Percentiles rank a stretch among this genome's conserved stretches.
These are phyloP conservation scores for Diplodia sapinea DNA, from an alignment of 2,329 filamentous ascomycete species.

Conservation along the genomic window DNA sequence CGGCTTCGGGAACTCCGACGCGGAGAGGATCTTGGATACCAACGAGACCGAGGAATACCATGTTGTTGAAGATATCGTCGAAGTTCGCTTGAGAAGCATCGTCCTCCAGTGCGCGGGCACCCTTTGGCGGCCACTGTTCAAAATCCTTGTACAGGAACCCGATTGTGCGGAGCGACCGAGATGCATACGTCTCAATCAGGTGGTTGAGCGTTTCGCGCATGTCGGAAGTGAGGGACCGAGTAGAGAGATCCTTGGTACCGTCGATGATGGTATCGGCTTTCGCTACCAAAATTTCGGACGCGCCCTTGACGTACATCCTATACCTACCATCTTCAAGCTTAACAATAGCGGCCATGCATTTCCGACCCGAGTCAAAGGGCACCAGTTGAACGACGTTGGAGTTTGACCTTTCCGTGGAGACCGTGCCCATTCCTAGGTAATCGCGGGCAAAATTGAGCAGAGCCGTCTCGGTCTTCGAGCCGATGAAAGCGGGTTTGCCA, in stretches of 20 bases:
- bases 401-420: conserved; percentile 67
- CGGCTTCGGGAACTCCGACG: conserved; percentile 70
- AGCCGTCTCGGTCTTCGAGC: conserved; percentile 79
- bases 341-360: conserved; percentile 72
- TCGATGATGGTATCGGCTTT: conserved; percentile 63
- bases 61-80: conserved; percentile 69
- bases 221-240: conserved; percentile 60
- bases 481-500: conserved; percentile 66
- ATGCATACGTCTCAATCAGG: conserved; percentile 79
- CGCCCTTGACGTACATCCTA: conserved; percentile 61
- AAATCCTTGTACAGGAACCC: conserved; percentile 85
- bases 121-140: conserved; percentile 76
- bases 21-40: conserved; percentile 88
- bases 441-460: conserved; percentile 72
- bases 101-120: conserved; percentile 64
- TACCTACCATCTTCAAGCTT: conserved; percentile 62
- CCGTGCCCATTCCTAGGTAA: conserved; percentile 66
- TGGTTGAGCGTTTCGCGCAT: conserved; percentile 65
- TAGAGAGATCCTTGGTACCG: conserved; percentile 63
- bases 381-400: conserved; percentile 63
- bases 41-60: conserved; percentile 77
- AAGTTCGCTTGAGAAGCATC: conserved; percentile 69
- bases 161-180: conserved; percentile 81
- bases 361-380: conserved; percentile 68
- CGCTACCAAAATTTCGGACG: conserved; percentile 57